phyloP scores from a whole-genome alignment of 768 basidiomycete species.

The Dentipellis sp. region DNA sequence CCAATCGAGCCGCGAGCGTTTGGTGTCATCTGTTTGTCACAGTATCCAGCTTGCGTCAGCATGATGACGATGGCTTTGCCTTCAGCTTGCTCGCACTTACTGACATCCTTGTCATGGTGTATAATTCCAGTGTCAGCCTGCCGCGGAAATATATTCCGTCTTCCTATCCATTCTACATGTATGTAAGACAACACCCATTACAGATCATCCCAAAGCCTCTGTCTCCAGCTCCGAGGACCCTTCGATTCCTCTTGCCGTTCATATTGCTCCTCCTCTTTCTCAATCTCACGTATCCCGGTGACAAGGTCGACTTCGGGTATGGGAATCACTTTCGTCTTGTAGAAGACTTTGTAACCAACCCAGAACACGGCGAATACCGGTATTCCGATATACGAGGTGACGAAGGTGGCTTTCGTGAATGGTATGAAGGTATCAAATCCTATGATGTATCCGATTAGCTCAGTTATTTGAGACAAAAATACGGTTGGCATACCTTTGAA shows the following conservation, averaged over 20 bases:
- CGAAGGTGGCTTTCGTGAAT: conserved; percentile 45
- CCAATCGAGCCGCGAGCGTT: too few species aligned
- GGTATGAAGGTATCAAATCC: conserved; percentile 32
- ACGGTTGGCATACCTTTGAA: conserved; percentile 38
- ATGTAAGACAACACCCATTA: conserved; percentile 8
- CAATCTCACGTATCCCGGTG: conserved; percentile 47
- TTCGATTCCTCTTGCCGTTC: conserved; percentile 30
- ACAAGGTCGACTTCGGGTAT: conserved; percentile 49
- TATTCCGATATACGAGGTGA: conserved; percentile 41
- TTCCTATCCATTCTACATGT: too few species aligned
- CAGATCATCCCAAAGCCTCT: conserved; percentile 19
- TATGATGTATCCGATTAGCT: conserved; percentile 17
- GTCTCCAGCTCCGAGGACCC: conserved; percentile 17
- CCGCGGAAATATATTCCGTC: too few species aligned
- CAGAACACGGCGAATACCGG: conserved; percentile 27
- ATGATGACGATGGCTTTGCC: background rate
- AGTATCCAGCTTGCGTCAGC: background rate
- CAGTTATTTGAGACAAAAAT: background rate
- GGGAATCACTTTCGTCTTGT: conserved; percentile 27
- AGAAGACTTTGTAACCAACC: conserved; percentile 27
- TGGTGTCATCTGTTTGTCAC: too few species aligned
- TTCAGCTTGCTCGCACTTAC: background rate
- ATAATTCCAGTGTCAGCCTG: too few species aligned
- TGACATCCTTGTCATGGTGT: background rate
- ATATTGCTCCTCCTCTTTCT: conserved; percentile 52